Base-by-base conservation (phyloP, 352 stramenopile species). In the Phytopythium sindhum region DNA sequence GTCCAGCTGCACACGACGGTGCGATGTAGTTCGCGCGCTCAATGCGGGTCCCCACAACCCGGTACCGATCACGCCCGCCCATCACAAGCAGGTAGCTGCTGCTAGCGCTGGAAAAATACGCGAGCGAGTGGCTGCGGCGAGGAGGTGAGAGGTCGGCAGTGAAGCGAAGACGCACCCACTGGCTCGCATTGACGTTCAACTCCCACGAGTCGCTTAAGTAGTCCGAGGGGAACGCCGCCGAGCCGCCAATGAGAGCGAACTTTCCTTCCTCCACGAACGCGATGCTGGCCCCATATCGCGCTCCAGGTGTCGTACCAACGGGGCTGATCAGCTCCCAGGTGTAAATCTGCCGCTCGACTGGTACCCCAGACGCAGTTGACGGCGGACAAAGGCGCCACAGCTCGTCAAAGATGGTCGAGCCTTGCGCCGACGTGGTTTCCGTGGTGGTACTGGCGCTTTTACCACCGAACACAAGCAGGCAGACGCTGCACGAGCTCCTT, bases 131-230 rank as follows among this genome's bases (percentile, higher is more conserved):
- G 17, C 78, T 77, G 50, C 81, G 77, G 21, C 81, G 77, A 14
- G 72, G 69, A 23, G 81, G 78, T 6, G 72, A 67, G 53, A 80
- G 82, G 66, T 88, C 79, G n/a, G 56, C 59, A 0, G 69, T 57
- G 61, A 88, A 89, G 21, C 69, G 67, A 29, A 91, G 65, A 14
- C 68, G 73, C 26, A 90, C 65, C 81, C 84, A 93, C 60, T 89
- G 81, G 17, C 73, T 84, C 1, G 80, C 75, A 39, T 87, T 88
- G 61, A 86, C 62, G 23, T 91, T 88, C 50, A 89, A 67, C 57
- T 91, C 84, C 84, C 84, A 93, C 17, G 72, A 66, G 44, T 93
- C 84, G 35, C 70, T 75, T 6, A 93, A 69, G 52, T 89, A 93
- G 56, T 93, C 84, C 54, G 73, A 88, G 7, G 84, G 84, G 59